Evolutionary conservation across 2,329 filamentous ascomycete genomes (phyloP), one percentile per base, ranked within the genome.

Genomic region (Aspergillus sp.): DNA sequence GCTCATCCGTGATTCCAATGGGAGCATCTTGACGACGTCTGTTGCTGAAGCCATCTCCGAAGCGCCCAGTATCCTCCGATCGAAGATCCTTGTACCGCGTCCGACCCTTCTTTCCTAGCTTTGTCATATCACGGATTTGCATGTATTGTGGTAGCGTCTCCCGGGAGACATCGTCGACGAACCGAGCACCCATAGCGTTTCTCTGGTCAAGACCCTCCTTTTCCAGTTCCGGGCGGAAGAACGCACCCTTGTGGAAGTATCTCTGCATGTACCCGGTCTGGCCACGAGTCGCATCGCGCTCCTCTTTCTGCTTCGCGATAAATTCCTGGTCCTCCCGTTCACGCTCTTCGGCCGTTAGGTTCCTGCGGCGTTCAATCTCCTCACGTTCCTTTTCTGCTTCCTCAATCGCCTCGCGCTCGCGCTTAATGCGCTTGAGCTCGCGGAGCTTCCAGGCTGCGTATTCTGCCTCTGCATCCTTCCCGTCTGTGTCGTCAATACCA

Each of bases 221-320:
- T 65, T 87, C 86, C 51, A 87, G 83, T 66, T 96, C 90, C 52
- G 93, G 91, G 64, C 89, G 89, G 80, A 91, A 98, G 79, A 98
- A 99, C 15, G 95, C 95, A 49, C 95, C 95, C 77, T 93, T 93
- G 81, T 99, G 95, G 75, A 91, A 93, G 78, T 98, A 99, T 72
- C 93, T 92, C 71, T 97, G 93, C 89, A 98, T 91, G 73, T 87
- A 97, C 2, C 84, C 84, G 82, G 95, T 91, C 76, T 93, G 89
- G 53, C 91, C 91, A 60, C 89, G 88, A 51, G 81, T 75, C 60
- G 89, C 86, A 67, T 90, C 90, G 22, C 80, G 79, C 62, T 96
- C 92, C 61, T 89, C 89, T 66, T 89, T 86, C 75, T 98, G 93
- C 64, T 83, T 81, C 1, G 87, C 87, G 17, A 98, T 78, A 73